Evolutionary conservation across 2,329 filamentous ascomycete genomes (phyloP), one percentile per base, ranked within the genome.

Genomic region (Leptosphaerulina australis): DNA sequence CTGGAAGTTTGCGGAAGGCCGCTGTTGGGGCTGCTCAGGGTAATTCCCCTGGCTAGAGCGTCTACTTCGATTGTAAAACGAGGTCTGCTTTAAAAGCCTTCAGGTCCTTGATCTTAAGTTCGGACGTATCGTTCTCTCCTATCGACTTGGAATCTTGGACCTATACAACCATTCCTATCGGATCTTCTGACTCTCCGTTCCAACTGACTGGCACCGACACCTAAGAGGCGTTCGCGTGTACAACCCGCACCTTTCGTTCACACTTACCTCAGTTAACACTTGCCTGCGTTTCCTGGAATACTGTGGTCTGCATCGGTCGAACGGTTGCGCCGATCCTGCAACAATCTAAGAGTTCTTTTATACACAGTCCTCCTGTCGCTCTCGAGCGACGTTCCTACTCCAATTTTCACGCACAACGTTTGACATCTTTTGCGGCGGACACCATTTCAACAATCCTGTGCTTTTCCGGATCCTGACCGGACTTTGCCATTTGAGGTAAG

Each of bases 401-500:
- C 18, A 14, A 6, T n/a, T 25, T 14, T 14, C 24, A 21, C 30
- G n/a, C 9, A 9, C n/a, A 24, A 33, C 12, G 17, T 17, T 28
- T 10, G n/a, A 37, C 36, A n/a, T 46, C 31, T 14, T n/a, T 20
- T 18, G 14, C 29, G 24, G 14, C 29, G 24, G 14, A 24, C 5
- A 36, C 11, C 29, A 4, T 14, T 8, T n/a, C 4, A 8, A 14
- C 31, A 25, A 8, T 8, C 26, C 11, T 18, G 9, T 14, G 25
- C 18, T 18, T 2, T 21, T 35, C 17, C 11, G 9, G 22, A 44
- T 26, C 25, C 28, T 24, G 31, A 35, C 21, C 38, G 14, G 26
- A 41, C 44, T 5, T 41, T 55, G 25, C 50, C 53, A 25, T 30
- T 53, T 43, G 44, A 56, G 61, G 61, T 64, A 62, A 62, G 59